phyloP scores from a whole-genome alignment of 148 eudicot species.

The Dysphania ambrosioides region DNA sequence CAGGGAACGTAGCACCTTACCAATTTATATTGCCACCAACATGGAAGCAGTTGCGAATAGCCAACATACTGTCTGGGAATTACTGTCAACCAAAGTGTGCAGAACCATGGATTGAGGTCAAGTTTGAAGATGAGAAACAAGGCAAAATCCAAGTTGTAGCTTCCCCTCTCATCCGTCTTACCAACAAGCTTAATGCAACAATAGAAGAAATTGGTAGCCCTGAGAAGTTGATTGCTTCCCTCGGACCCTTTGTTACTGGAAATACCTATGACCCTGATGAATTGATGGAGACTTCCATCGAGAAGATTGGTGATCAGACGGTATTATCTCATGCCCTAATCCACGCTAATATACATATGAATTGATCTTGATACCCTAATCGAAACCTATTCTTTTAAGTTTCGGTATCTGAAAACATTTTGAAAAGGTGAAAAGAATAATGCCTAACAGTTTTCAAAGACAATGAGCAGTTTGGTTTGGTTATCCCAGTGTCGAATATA shows the following conservation, averaged over 20 bases:
- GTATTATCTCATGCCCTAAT: constrained; percentile 40
- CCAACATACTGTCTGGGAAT: constrained; percentile 90
- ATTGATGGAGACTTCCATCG: constrained; percentile 60
- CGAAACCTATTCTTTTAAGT: no score
- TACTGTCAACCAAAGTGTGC: constrained; percentile 99
- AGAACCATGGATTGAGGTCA: constrained; percentile 98
- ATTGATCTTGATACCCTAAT: no score
- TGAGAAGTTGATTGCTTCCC: constrained; percentile 85
- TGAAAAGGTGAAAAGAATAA: no score
- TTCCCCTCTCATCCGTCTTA: constrained; percentile 84
- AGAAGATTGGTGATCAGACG: constrained; percentile 80
- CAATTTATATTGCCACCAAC: constrained; percentile 81
- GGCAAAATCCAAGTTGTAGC: constrained; percentile 93
- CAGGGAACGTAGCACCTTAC: constrained; percentile 97
- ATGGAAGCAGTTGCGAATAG: constrained; percentile 84
- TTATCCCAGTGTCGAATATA: neutral
- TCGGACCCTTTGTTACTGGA: constrained; percentile 95
- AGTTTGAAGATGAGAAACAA: constrained; percentile 83
- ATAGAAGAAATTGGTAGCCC: constrained; percentile 93
- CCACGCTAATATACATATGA: no score
- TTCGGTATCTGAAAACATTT: no score
- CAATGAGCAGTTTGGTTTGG: neutral
- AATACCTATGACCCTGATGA: constrained; percentile 79
- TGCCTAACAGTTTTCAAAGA: no score
- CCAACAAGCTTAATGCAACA: constrained; percentile 84